Evolutionary conservation across 2,329 filamentous ascomycete genomes (phyloP).

Genomic region (Periconia macrospinosa): DNA sequence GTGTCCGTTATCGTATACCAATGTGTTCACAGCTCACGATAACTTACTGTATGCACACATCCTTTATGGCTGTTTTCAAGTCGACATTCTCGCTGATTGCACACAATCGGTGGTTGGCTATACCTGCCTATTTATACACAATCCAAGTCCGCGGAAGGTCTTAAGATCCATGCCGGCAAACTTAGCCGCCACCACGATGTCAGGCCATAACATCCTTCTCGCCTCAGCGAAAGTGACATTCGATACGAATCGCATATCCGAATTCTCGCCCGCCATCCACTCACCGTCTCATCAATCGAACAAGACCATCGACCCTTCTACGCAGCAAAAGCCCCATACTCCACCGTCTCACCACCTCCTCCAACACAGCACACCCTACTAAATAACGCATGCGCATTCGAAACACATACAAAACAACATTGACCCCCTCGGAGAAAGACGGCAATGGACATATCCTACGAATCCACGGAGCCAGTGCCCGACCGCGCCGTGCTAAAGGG

Average conservation of each 20-base stretch:
- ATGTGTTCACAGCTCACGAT: neutral
- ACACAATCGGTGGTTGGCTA: neutral
- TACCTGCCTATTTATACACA: neutral
- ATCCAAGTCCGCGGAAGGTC: neutral
- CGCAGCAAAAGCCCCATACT: neutral
- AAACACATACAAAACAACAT: neutral
- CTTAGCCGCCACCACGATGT: neutral
- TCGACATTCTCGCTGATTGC: too few species aligned
- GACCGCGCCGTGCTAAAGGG: slow-evolving; percentile 32
- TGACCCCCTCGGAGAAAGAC: neutral
- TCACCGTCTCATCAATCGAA: neutral
- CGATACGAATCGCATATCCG: neutral
- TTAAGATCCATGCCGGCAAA: neutral
- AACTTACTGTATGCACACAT: neutral
- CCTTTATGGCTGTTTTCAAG: too few species aligned
- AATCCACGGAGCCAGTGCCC: neutral
- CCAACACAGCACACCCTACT: neutral
- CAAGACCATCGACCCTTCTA: too few species aligned
- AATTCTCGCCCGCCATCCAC: neutral
- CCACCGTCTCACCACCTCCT: neutral
- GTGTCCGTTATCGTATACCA: neutral
- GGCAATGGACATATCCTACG: neutral
- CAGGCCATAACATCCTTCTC: neutral
- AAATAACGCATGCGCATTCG: too few species aligned
- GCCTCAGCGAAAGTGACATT: neutral